Conservation (phyloP, 73 alveolate species). For the Urostyla sp. region DNA sequence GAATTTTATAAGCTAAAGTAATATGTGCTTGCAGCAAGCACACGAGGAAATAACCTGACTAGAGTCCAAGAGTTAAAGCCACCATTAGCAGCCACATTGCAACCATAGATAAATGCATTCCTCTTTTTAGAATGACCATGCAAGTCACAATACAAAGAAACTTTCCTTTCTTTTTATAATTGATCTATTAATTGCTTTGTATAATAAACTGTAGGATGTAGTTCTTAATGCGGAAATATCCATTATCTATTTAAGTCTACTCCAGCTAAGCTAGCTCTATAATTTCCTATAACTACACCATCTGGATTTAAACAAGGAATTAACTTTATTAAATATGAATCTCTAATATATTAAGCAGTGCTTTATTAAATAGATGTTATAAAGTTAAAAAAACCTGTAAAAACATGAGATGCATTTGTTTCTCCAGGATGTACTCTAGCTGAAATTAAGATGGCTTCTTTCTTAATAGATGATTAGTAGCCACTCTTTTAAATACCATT, state of each 20-base stretch:
- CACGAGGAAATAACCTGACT: slow-evolving; percentile 57
- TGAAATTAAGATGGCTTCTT: slow-evolving; percentile 74
- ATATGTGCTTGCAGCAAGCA: slow-evolving; percentile 41
- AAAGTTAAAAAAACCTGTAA: slow-evolving; percentile 76
- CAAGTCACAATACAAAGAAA: slow-evolving; percentile 75
- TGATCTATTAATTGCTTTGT: slow-evolving; percentile 76
- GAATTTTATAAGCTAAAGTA: slow-evolving; percentile 66
- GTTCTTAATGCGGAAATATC: slow-evolving; percentile 78
- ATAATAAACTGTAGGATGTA: slow-evolving; percentile 81
- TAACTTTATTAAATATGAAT: slow-evolving; percentile 76
- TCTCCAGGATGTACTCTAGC: slow-evolving; percentile 95
- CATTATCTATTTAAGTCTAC: slow-evolving; percentile 89
- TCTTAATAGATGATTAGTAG: slow-evolving; percentile 29
- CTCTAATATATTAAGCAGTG: slow-evolving; percentile 5
- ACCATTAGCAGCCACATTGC: slow-evolving; percentile 78
- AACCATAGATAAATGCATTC: slow-evolving; percentile 80
- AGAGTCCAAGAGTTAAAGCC: slow-evolving; percentile 69
- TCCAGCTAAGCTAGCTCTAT: slow-evolving; percentile 86
- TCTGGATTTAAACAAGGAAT: slow-evolving; percentile 92
- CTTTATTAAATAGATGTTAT: too few species aligned
- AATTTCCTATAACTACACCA: slow-evolving; percentile 90
- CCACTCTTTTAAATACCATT: background rate
- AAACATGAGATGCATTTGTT: slow-evolving; percentile 76
- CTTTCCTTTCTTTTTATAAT: slow-evolving; percentile 71
- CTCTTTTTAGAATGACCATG: slow-evolving; percentile 83